Conservation (phyloP, 2,329 filamentous ascomycete genomes). For the Penicillium glabrum region DNA sequence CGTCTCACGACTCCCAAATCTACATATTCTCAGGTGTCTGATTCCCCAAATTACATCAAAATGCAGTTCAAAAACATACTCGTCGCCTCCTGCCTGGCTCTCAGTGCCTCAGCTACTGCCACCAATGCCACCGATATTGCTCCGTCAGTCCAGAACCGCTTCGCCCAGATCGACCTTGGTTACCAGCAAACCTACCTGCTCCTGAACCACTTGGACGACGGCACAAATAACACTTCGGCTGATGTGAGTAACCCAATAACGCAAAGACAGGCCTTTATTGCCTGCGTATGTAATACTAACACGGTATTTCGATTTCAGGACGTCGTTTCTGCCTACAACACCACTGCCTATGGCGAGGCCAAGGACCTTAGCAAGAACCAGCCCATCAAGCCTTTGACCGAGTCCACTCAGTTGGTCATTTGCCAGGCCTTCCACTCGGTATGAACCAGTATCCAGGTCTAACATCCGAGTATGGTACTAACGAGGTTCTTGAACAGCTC, state of each 20-base stretch:
- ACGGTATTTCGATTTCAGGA: neutral
- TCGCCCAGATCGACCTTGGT: slow-evolving; percentile 9
- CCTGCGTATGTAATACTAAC: neutral
- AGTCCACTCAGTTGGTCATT: slow-evolving; percentile 8
- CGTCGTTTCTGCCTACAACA: slow-evolving; percentile 6
- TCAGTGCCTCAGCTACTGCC: slow-evolving; percentile 1
- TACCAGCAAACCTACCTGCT: slow-evolving; percentile 8
- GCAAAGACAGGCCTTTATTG: neutral
- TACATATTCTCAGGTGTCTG: neutral
- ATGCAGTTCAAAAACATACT: slow-evolving; percentile 11
- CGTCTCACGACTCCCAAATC: neutral
- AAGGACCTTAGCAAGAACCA: slow-evolving; percentile 5
- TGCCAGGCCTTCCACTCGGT: slow-evolving; percentile 15
- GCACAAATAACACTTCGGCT: neutral
- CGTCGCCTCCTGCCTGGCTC: slow-evolving; percentile 4
- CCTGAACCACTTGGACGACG: slow-evolving; percentile 4
- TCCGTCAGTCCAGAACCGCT: slow-evolving; percentile 6
- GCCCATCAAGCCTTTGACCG: slow-evolving; percentile 3
- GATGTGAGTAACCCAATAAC: neutral
- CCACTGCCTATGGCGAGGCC: slow-evolving; percentile 1
- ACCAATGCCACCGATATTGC: slow-evolving; percentile 8
- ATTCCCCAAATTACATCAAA: neutral
- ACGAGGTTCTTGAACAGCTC: neutral
- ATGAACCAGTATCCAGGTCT: neutral
- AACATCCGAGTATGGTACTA: neutral